Percentiles rank a stretch among this genome's conserved stretches.
These are phyloP conservation scores for Paraurostyla sp. DNA, from an alignment of 73 alveolate species.

Conservation along the genomic window DNA sequence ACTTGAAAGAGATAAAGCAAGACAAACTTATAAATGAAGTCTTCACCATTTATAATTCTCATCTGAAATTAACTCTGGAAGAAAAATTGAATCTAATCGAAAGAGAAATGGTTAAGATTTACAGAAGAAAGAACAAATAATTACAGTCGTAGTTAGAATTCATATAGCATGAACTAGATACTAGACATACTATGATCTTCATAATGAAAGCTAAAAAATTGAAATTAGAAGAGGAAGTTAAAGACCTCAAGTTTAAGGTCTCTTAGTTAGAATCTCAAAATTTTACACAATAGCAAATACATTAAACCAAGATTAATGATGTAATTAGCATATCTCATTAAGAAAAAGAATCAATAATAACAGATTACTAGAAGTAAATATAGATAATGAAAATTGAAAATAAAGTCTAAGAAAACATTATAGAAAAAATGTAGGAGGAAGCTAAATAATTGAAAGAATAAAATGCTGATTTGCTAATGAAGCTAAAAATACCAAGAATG, in stretches of 20 bases:
- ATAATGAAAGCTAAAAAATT: neutral
- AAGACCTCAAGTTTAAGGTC: neutral
- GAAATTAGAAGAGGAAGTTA: neutral
- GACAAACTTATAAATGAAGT: constrained; percentile 24
- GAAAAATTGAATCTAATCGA: constrained; percentile 8
- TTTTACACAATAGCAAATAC: neutral
- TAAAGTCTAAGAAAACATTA: neutral
- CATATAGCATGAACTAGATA: neutral
- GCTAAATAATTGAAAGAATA: neutral
- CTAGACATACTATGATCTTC: neutral
- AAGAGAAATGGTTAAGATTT: neutral
- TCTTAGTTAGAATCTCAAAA: neutral
- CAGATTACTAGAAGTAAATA: neutral
- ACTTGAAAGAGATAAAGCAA: neutral
- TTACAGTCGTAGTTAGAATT: neutral
- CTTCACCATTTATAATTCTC: neutral
- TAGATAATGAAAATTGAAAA: constrained; percentile 16
- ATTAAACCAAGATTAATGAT: neutral
- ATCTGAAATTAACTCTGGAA: neutral
- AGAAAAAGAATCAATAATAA: neutral
- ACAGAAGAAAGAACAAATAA: neutral
- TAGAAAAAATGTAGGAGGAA: neutral
- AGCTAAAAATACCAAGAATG: constrained; percentile 23
- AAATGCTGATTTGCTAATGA: neutral
- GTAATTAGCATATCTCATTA: neutral